phyloP scores from a whole-genome alignment of 2,329 filamentous ascomycete genomes.

The Calcarisporium arbuscula region DNA sequence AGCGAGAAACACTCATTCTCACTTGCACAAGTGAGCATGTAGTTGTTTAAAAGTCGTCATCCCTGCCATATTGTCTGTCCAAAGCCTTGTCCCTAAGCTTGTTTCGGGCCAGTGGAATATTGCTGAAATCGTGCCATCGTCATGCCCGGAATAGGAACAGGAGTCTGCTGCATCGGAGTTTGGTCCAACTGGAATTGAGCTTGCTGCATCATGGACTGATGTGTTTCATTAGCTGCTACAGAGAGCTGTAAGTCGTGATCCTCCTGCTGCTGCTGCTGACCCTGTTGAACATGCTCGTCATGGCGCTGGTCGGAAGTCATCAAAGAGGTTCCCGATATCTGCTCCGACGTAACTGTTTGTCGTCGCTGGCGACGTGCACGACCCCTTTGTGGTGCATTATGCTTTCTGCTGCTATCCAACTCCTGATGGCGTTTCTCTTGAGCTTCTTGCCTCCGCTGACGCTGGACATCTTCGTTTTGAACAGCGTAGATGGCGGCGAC shows the following conservation, averaged over 20 bases:
- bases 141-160: conserved; percentile 21
- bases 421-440: conserved; percentile 31
- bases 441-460: conserved; percentile 30
- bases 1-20: too few relatives aligned
- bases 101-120: conserved; percentile 22
- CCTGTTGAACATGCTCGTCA: conserved; percentile 5
- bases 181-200: conserved; percentile 20
- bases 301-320: too few relatives aligned
- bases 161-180: conserved; percentile 16
- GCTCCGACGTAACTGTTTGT: conserved; percentile 19
- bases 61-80: too few relatives aligned
- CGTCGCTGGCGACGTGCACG: conserved; percentile 17
- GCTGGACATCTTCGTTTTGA: conserved; percentile 37
- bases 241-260: background rate
- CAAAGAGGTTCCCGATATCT: conserved; percentile 15
- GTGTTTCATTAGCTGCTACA: conserved; percentile 16
- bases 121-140: conserved; percentile 21
- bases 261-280: conserved; percentile 10
- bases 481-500: conserved; percentile 38
- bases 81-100: too few relatives aligned
- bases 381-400: conserved; percentile 18
- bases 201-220: conserved; percentile 23
- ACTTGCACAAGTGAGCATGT: too few relatives aligned
- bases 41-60: too few relatives aligned
- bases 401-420: conserved; percentile 26